Evolutionary conservation across 306 rosid species (phyloP).

Genomic region (Acmispon strigosus): DNA sequence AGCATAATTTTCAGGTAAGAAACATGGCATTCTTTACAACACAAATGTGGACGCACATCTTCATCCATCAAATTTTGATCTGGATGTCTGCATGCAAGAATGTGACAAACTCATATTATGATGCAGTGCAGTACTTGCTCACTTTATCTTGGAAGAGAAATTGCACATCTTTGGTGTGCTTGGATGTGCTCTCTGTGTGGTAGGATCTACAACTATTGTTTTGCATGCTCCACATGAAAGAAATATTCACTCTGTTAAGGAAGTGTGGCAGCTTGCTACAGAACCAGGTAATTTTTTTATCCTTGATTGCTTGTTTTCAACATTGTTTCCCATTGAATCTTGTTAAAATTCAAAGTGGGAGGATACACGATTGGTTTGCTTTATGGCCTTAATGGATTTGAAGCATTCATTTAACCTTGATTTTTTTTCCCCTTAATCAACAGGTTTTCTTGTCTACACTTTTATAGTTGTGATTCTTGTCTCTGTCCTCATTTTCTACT

Average conservation of each 20-base stretch:
- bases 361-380: neutral
- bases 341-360: neutral
- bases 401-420: neutral
- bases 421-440: neutral
- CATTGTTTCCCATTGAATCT: neutral
- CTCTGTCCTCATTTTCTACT: constrained; percentile 48
- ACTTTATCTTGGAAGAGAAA: constrained; percentile 69
- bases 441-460: constrained; percentile 62
- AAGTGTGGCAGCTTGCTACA: constrained; percentile 88
- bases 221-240: constrained; percentile 90
- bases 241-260: constrained; percentile 67
- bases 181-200: constrained; percentile 88
- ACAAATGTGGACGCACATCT: neutral
- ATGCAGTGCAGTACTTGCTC: constrained; percentile 95
- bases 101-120: constrained; percentile 20
- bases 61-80: neutral
- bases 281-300: constrained; percentile 58
- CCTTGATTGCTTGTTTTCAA: neutral
- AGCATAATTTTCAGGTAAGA: constrained; percentile 88
- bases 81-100: neutral
- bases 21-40: neutral
- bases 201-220: constrained; percentile 76
- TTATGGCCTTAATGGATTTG: neutral
- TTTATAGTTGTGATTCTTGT: constrained; percentile 37
- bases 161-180: constrained; percentile 79